Percentiles rank a stretch among this genome's conserved stretches.
These are phyloP conservation scores for Spirogloea muscicola DNA, from an alignment of 139 green algal species.

Conservation along the genomic window DNA sequence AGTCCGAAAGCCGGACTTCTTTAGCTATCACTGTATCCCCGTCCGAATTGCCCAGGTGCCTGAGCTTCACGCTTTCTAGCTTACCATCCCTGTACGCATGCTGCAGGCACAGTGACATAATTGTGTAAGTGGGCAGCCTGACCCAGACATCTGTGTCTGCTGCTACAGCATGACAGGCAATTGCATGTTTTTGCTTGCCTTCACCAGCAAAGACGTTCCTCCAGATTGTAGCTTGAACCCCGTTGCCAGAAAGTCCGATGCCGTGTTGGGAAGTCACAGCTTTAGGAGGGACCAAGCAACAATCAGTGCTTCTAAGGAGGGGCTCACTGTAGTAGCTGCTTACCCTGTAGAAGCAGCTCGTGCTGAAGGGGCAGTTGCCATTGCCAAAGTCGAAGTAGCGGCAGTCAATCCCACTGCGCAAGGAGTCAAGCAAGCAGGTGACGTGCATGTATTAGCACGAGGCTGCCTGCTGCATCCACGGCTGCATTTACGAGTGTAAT, in stretches of 20 bases:
- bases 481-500: not conserved
- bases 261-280: not conserved
- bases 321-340: not conserved
- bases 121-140: not conserved
- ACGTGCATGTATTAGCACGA: not conserved
- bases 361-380: slow-evolving; percentile 50
- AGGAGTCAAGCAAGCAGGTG: not conserved
- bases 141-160: not conserved
- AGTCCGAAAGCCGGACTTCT: too few relatives aligned
- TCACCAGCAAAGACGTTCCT: not conserved
- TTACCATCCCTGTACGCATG: slow-evolving; percentile 14
- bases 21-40: slow-evolving; percentile 17
- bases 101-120: not conserved
- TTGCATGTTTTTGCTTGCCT: too few relatives aligned
- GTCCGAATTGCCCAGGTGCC: slow-evolving; percentile 20
- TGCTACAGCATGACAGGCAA: not conserved
- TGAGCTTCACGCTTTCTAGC: slow-evolving; percentile 13
- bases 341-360: slow-evolving; percentile 48
- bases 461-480: not conserved
- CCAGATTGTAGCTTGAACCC: not conserved
- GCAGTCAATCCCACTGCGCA: slow-evolving; percentile 42
- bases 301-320: not conserved
- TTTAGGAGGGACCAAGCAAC: not conserved
- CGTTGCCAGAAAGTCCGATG: not conserved
- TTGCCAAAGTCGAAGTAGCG: slow-evolving; percentile 48